Percentiles rank a stretch among this genome's conserved stretches.
Conservation (phyloP, 495 filamentous ascomycete species). For the Aspergillus haitiensis region DNA sequence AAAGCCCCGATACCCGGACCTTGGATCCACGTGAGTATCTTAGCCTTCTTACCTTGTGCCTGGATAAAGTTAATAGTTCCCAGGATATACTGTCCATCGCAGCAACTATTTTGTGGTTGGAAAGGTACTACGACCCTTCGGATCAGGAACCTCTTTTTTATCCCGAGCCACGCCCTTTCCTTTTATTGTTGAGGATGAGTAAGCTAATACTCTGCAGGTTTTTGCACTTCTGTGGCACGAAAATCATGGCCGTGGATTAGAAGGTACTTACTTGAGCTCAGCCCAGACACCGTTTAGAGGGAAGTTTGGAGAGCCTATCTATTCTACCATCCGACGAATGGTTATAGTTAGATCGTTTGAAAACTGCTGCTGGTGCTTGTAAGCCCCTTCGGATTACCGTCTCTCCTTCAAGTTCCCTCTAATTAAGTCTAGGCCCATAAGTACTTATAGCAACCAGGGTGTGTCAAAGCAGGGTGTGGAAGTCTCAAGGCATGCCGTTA, state of each 20-base stretch:
- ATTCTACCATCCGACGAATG: conserved; percentile 38
- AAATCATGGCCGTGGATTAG: conserved; percentile 20
- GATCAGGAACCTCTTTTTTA: not conserved
- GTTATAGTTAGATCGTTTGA: conserved; percentile 29
- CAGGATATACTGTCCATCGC: conserved; percentile 6
- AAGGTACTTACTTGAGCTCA: conserved; percentile 19
- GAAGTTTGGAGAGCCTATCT: conserved; percentile 28
- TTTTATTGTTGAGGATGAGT: not conserved
- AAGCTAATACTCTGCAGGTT: conserved; percentile 21
- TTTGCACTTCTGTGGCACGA: conserved; percentile 39
- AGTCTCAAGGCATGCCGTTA: conserved; percentile 38
- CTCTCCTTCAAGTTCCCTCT: not conserved
- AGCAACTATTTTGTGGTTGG: not conserved
- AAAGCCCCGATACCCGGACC: not conserved
- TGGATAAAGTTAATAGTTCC: not conserved
- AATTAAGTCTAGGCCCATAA: conserved; percentile 28
- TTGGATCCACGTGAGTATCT: conserved; percentile 14
- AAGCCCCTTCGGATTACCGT: conserved; percentile 10
- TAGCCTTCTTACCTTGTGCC: not conserved
- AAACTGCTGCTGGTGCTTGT: conserved; percentile 36
- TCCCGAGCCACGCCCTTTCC: not conserved
- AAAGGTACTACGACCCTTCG: conserved; percentile 9
- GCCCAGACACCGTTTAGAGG: conserved; percentile 18
- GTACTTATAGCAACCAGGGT: conserved; percentile 38
- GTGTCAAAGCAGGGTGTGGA: conserved; percentile 35